Evolutionary conservation across 2,329 filamentous ascomycete genomes (phyloP).

Genomic region (Sporothrix pallida): DNA sequence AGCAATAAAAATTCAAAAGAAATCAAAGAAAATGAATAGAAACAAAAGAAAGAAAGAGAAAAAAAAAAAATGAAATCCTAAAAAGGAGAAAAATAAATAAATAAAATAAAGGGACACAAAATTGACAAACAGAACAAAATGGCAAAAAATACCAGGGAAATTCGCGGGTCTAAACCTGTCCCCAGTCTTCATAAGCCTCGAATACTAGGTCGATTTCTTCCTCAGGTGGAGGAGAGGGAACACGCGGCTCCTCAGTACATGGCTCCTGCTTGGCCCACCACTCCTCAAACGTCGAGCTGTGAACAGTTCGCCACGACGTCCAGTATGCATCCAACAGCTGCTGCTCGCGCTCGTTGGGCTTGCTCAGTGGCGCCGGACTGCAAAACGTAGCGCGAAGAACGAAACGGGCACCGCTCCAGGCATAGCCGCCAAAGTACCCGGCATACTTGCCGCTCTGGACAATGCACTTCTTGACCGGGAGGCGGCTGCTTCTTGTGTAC

Average conservation of each 20-base stretch:
- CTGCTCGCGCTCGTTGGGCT: background rate
- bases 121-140: background rate
- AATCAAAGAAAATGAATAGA: background rate
- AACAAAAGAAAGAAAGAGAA: background rate
- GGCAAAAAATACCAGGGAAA: background rate
- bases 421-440: background rate
- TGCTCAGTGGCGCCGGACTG: too few species aligned
- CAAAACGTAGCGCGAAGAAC: too few species aligned
- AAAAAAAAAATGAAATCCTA: background rate
- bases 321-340: conserved; percentile 23
- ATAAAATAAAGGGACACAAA: background rate
- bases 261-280: conserved; percentile 37
- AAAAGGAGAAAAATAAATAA: background rate
- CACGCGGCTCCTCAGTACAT: conserved; percentile 22
- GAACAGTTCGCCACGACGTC: conserved; percentile 28
- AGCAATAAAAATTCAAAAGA: too few species aligned
- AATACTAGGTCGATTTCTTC: too few species aligned
- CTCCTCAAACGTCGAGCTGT: conserved; percentile 13
- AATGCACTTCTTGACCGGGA: background rate
- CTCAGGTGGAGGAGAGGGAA: too few species aligned
- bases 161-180: background rate
- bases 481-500: background rate
- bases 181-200: too few species aligned
- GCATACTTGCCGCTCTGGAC: background rate
- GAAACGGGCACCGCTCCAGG: too few species aligned